A percentile compares a stretch with the other conserved stretches of the same genome.
phyloP scores from a whole-genome alignment of 176 grass and related monocot species.

The Bromus sterilis region DNA sequence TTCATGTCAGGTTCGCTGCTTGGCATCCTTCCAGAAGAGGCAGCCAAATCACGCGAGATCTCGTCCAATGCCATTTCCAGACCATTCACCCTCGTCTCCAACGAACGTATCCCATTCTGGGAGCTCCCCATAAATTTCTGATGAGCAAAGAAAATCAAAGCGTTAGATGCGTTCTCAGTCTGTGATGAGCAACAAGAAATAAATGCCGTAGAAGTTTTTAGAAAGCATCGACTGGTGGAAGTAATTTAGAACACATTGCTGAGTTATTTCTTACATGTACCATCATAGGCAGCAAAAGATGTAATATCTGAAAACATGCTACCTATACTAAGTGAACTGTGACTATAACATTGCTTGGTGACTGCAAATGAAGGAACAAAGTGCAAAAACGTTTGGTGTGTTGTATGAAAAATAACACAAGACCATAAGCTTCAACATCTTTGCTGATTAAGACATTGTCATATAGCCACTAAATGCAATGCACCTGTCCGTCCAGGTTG shows the following conservation, averaged over 20 bases:
- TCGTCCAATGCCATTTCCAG: conserved; percentile 79
- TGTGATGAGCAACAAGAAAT: not conserved
- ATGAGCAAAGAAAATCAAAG: conserved; percentile 16
- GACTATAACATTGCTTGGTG: not conserved
- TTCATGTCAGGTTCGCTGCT: conserved; percentile 63
- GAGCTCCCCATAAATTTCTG: conserved; percentile 96
- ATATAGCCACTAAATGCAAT: conserved; percentile 8
- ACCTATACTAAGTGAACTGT: not conserved
- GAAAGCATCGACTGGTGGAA: not conserved
- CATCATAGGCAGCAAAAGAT: not conserved
- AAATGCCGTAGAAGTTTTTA: not conserved
- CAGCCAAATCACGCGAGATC: conserved; percentile 67
- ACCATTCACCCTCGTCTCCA: conserved; percentile 81
- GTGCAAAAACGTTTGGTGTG: not conserved
- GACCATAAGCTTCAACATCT: not conserved
- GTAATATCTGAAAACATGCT: not conserved
- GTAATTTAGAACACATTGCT: not conserved
- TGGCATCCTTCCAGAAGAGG: conserved; percentile 55
- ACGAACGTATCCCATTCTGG: conserved; percentile 78
- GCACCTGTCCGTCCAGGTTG: conserved; percentile 1
- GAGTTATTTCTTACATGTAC: too few species aligned
- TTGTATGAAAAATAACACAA: not conserved
- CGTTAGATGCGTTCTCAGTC: not conserved
- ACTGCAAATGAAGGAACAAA: not conserved
- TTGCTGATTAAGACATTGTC: conserved; percentile 5